phyloP scores from a whole-genome alignment of 305 asterid genomes.

The Fraxinus dipetala region DNA sequence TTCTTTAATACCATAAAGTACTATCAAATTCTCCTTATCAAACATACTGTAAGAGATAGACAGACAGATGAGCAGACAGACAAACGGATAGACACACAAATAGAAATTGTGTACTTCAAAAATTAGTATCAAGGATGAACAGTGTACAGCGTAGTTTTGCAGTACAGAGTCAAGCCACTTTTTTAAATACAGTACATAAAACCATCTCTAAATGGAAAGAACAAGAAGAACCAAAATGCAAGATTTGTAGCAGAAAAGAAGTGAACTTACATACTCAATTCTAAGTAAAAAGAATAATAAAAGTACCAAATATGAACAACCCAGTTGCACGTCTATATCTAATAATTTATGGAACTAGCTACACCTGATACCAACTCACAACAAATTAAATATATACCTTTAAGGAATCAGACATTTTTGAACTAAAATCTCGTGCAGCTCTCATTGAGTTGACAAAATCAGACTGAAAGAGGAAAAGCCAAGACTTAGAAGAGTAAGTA shows the following conservation, averaged over 20 bases:
- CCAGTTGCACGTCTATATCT: not conserved
- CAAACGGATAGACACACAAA: no score
- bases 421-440: constrained; percentile 90
- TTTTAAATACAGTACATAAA: not conserved
- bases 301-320: not conserved
- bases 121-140: not conserved
- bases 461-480: constrained; percentile 33
- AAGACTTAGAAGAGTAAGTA: not conserved
- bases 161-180: not conserved
- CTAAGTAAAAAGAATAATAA: not conserved
- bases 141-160: not conserved
- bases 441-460: constrained; percentile 78
- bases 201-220: not conserved
- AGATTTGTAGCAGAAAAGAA: not conserved
- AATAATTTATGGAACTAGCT: not conserved
- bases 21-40: not conserved
- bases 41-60: not conserved
- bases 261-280: not conserved
- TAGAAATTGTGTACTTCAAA: not conserved
- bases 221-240: not conserved
- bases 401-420: constrained; percentile 69
- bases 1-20: not conserved
- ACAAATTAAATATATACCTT: constrained; percentile 26
- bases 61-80: not conserved
- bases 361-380: not conserved